These are phyloP conservation scores for Helichrysum umbraculigerum DNA, from an alignment of 129 eudicot species.

Conservation along the genomic window DNA sequence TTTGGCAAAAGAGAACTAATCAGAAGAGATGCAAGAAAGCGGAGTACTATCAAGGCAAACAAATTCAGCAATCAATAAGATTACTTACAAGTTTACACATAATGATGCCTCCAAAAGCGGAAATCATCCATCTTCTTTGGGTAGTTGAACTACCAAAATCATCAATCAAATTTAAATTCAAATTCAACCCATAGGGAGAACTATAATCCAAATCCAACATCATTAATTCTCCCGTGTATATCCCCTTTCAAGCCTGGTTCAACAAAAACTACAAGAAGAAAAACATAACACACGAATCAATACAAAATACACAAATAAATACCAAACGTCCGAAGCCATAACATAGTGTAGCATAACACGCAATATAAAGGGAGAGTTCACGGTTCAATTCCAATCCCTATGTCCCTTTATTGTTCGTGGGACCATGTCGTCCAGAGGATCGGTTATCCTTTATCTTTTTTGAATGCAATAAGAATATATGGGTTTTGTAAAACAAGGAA, in stretches of 20 bases:
- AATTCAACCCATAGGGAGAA: slow-evolving; percentile 17
- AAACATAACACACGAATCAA: neutral
- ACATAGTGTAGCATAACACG: neutral
- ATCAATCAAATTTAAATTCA: slow-evolving; percentile 28
- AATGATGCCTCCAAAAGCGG: slow-evolving; percentile 57
- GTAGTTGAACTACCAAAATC: slow-evolving; percentile 36
- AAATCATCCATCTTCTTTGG: slow-evolving; percentile 49
- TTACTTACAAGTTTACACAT: slow-evolving; percentile 70
- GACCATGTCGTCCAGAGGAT: no score
- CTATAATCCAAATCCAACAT: slow-evolving; percentile 40
- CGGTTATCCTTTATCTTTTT: no score
- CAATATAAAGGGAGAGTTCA: no score
- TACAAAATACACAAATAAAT: neutral
- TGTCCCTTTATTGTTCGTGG: no score
- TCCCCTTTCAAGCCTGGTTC: slow-evolving; percentile 29
- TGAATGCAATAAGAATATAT: neutral
- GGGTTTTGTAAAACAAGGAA: slow-evolving; percentile 19
- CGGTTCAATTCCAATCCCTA: no score
- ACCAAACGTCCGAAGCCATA: neutral
- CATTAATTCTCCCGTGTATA: neutral
- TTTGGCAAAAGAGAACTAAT: no score
- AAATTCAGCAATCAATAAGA: slow-evolving; percentile 12
- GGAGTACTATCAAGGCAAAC: neutral
- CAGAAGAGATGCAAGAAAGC: neutral
- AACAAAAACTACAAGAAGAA: neutral